These are phyloP conservation scores for Helotiales sp. DNA, from an alignment of 2,329 filamentous ascomycete genomes.

Conservation along the genomic window DNA sequence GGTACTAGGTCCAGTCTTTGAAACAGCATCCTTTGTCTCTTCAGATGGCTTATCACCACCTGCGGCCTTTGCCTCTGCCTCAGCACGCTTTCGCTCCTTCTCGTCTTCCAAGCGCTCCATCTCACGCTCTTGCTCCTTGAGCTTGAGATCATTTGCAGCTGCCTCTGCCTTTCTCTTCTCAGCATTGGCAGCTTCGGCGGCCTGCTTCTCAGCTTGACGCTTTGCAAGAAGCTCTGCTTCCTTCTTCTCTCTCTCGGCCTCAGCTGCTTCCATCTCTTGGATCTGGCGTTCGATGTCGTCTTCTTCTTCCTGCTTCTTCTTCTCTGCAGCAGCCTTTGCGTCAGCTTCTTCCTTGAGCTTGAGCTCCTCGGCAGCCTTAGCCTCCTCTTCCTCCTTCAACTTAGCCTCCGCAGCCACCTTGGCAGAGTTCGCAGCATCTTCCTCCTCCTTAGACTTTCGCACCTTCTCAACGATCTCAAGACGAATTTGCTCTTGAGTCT, in stretches of 20 bases:
- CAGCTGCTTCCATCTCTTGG: constrained; percentile 57
- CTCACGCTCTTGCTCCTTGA: constrained; percentile 74
- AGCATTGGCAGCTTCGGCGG: constrained; percentile 48
- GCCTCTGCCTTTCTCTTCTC: constrained; percentile 54
- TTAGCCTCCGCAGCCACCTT: constrained; percentile 41
- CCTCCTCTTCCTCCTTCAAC: constrained; percentile 44
- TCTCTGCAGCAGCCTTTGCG: constrained; percentile 41
- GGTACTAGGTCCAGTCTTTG: constrained; percentile 37
- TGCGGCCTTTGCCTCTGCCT: constrained; percentile 49
- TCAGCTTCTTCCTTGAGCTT: constrained; percentile 45
- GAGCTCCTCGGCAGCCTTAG: constrained; percentile 44
- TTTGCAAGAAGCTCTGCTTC: constrained; percentile 44
- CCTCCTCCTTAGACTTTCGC: constrained; percentile 46
- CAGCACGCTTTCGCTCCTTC: constrained; percentile 62
- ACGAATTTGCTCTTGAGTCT: constrained; percentile 81
- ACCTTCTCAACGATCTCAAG: constrained; percentile 72
- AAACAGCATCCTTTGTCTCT: constrained; percentile 39
- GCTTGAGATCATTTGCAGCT: constrained; percentile 66
- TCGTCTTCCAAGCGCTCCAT: constrained; percentile 76
- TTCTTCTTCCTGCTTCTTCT: constrained; percentile 51
- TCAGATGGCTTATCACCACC: constrained; percentile 29
- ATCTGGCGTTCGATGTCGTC: constrained; percentile 66
- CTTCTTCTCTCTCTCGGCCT: constrained; percentile 41
- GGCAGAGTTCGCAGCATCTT: constrained; percentile 44
- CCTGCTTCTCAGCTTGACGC: constrained; percentile 45